A percentile compares a stretch with the other conserved stretches of the same genome.
phyloP scores from a whole-genome alignment of 139 green algal species.

The Coelastrella sp. region DNA sequence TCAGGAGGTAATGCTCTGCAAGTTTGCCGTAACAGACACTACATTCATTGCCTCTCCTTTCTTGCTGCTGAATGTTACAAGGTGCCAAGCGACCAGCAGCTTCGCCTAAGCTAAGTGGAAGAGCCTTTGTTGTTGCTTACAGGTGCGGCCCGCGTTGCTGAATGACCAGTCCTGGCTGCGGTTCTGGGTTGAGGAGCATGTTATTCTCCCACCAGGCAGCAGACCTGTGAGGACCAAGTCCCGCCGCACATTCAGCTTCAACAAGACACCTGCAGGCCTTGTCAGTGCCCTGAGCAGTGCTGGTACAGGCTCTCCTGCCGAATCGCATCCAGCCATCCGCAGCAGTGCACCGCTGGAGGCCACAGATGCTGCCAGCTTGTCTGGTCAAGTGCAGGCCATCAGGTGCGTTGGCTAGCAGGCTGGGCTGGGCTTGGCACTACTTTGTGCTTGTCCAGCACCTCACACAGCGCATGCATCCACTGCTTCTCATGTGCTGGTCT shows the following conservation, averaged over 20 bases:
- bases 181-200: slow-evolving; percentile 52
- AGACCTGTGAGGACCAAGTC: not conserved
- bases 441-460: too few species aligned
- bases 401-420: not conserved
- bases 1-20: slow-evolving; percentile 35
- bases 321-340: not conserved
- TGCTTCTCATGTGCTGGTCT: too few species aligned
- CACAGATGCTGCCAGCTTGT: not conserved
- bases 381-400: not conserved
- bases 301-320: not conserved
- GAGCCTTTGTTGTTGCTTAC: slow-evolving; percentile 51
- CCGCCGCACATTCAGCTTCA: slow-evolving; percentile 43
- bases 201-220: slow-evolving; percentile 12
- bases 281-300: not conserved
- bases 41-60: too few species aligned
- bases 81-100: too few species aligned
- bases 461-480: too few species aligned
- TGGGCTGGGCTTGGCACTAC: not conserved
- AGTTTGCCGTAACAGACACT: too few species aligned
- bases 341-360: not conserved
- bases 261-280: not conserved
- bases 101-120: too few species aligned
- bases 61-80: too few species aligned
- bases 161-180: slow-evolving; percentile 76
- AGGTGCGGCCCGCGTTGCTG: slow-evolving; percentile 69